Conservation (phyloP, 2,329 filamentous ascomycete species). For the Colletotrichum eleusines region DNA sequence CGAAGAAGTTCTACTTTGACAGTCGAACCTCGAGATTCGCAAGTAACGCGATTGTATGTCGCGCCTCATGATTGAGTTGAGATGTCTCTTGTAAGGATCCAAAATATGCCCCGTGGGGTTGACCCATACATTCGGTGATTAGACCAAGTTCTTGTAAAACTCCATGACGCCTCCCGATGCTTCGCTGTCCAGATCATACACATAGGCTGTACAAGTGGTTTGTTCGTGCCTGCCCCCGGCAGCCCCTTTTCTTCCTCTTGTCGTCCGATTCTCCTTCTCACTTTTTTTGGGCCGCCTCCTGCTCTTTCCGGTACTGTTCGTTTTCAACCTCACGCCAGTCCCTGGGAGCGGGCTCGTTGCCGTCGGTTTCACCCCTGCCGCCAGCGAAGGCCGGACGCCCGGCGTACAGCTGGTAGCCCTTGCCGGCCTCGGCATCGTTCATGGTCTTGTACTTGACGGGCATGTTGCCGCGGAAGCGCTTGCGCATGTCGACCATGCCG, state of each 20-base stretch:
- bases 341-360: constrained; percentile 71
- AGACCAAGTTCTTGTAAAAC: constrained; percentile 28
- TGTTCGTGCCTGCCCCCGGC: neutral
- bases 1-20: neutral
- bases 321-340: constrained; percentile 77
- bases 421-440: constrained; percentile 70
- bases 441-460: constrained; percentile 77
- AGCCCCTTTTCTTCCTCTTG: neutral
- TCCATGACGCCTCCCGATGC: constrained; percentile 39
- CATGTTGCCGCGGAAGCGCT: constrained; percentile 94
- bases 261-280: constrained; percentile 35
- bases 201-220: constrained; percentile 30
- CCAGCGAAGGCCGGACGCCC: constrained; percentile 78
- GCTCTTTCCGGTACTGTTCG: constrained; percentile 65
- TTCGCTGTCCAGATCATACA: constrained; percentile 39
- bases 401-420: constrained; percentile 81
- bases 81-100: constrained; percentile 4
- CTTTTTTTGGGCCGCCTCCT: constrained; percentile 46
- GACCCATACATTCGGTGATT: constrained; percentile 1
- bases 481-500: constrained; percentile 98
- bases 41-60: neutral
- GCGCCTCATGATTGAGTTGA: constrained; percentile 14
- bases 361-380: constrained; percentile 73
- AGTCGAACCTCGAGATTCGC: neutral
- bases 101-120: neutral